Base-by-base conservation (phyloP, 1,284 basidiomycete species). In the Coriolopsis trogii region DNA sequence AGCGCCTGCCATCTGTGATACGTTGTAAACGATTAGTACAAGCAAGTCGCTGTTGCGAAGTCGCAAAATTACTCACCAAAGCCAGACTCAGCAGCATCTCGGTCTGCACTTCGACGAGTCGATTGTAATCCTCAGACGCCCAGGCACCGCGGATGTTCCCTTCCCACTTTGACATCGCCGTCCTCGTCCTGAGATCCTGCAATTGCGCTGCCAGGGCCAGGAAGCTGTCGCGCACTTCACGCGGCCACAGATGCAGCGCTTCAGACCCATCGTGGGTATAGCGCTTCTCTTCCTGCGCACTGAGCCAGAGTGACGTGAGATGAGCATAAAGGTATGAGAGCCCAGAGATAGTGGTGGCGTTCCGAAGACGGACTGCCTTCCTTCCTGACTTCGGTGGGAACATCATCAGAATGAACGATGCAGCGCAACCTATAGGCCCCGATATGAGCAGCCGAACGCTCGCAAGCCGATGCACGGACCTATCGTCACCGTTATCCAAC, bases 361-460 rank as follows among this genome's bases (percentile, higher is more conserved):
- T 77, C 16, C 71, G 68, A n/a, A 75, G 62, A 15, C 79, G 74
- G 36, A 81, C 74, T 25, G 75, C 72, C 47, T 74, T 73, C 28
- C 80, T 74, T 4, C 75, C 75, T 13, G 78, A 80, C 34, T 74
- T 71, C 4, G 80, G 75, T 0, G 78, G 78, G n/a, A 79, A 59
- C 62, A 80, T 68, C 76, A 79, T 79, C 34, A 78, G 57, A 42
- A 80, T 69, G 61, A 75, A 75, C 1, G 77, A 72, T 0, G 77
- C 77, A 3, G 67, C 74, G 26, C 62, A 70, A n/a, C 77, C 77
- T 78, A 44, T 2, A 29, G 2, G 15, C n/a, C 26, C 28, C 42
- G 9, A 43, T 15, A 4, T 44, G 9, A 39, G 15, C 26, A 13
- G 44, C 20, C 20, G 30, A n/a, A 25, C 15, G 29, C 9, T 5